Conservation (phyloP, 768 basidiomycete genomes). For the Leccinum longicurvipes region DNA sequence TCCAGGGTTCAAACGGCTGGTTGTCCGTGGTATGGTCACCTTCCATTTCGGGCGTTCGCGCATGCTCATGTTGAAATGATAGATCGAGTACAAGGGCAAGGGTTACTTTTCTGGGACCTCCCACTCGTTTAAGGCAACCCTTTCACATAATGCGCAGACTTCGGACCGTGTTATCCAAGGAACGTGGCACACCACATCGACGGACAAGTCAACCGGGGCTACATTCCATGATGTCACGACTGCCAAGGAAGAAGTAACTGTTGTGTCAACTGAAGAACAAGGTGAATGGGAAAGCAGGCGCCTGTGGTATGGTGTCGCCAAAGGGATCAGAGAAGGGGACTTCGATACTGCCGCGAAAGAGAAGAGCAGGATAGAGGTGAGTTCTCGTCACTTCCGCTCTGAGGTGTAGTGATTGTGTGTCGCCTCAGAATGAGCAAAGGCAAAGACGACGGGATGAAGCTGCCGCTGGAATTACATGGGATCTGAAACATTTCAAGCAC, state of each 20-base stretch:
- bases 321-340: slow-evolving; percentile 87
- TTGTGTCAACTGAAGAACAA: slow-evolving; percentile 57
- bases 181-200: slow-evolving; percentile 72
- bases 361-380: slow-evolving; percentile 89
- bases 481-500: slow-evolving; percentile 72
- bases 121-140: slow-evolving; percentile 84
- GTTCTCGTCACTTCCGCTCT: not conserved
- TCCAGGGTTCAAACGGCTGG: slow-evolving; percentile 65
- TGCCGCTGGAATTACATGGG: slow-evolving; percentile 70
- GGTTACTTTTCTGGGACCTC: slow-evolving; percentile 94
- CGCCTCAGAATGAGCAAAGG: slow-evolving; percentile 80
- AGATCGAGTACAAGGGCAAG: slow-evolving; percentile 93
- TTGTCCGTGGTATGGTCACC: slow-evolving; percentile 42
- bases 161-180: slow-evolving; percentile 65
- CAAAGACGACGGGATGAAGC: slow-evolving; percentile 82
- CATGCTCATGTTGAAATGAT: slow-evolving; percentile 37
- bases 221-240: slow-evolving; percentile 75
- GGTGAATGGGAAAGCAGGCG: slow-evolving; percentile 84
- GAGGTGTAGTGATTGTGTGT: not conserved
- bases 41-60: not conserved
- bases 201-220: slow-evolving; percentile 41
- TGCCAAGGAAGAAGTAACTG: slow-evolving; percentile 72
- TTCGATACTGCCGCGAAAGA: slow-evolving; percentile 88
- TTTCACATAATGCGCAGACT: slow-evolving; percentile 49
- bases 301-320: slow-evolving; percentile 83